Base-by-base conservation (phyloP, 2,329 filamentous ascomycete genomes). In the Gremmenia infestans region DNA sequence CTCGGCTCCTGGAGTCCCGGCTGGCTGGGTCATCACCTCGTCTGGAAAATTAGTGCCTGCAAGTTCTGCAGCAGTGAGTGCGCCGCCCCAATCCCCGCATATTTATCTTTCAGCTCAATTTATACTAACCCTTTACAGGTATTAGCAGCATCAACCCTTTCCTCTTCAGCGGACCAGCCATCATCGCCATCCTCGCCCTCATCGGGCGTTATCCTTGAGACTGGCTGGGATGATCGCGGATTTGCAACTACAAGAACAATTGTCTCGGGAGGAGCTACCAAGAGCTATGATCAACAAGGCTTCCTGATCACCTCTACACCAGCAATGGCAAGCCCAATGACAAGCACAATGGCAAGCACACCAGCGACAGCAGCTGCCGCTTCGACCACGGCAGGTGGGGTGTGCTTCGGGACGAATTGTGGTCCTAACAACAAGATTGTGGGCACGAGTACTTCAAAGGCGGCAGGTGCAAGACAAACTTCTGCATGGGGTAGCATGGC, bases 31-130 rank as follows among this genome's bases (percentile, higher is more conserved):
- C 59, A 89, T 94, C 73, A 89, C 86, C 50, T 78, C 85, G 59
- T 81, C 84, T 64, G 89, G 90, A 69, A 93, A 92, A 76, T 85
- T 94, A 66, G 79, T 91, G 68, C 88, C 88, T 68, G 81, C 84
- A 63, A 82, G 80, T 73, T 82, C 83, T 75, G 83, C 82, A 67
- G 78, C 80, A 76, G 81, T 84, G 76, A 82, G 82, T 85, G 82
- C 81, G 83, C 42, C 67, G 35, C 57, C 67, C 47, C 50, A 69
- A 40, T 50, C 53, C 69, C 51, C 45, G 60, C 15, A 50, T 61
- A 53, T 58, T 58, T 45, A 53, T 43, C 12, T 42, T 52, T 32
- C 49, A 2, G 22, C 17, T 51, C 37, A 45, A 47, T 43, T 63
- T 66, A 67, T 52, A 70, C 65, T 69, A 51, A 67, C 63, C 15